Percentiles rank a stretch among this genome's conserved stretches.
These are phyloP conservation scores for Mycena kentingensis DNA, from an alignment of 768 basidiomycete species.

Conservation along the genomic window DNA sequence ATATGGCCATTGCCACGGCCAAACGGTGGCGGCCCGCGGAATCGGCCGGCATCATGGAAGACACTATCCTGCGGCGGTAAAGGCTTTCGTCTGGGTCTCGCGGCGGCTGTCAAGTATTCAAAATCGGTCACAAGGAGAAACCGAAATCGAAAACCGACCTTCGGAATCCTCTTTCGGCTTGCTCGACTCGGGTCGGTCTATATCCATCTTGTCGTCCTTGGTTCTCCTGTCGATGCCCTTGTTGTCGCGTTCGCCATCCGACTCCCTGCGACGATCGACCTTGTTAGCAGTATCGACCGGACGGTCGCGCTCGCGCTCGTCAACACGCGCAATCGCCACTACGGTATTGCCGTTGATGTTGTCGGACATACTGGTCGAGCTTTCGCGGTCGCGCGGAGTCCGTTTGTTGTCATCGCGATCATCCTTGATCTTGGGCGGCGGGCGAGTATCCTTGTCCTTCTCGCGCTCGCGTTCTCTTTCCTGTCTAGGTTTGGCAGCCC, in stretches of 20 bases:
- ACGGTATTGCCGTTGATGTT: neutral
- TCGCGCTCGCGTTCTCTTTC: neutral
- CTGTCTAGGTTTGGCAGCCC: neutral
- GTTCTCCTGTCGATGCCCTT: neutral
- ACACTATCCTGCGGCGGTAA: conserved; percentile 11
- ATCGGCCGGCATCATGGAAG: conserved; percentile 5
- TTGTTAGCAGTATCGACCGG: no score
- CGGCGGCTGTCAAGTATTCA: neutral
- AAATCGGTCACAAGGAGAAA: no score
- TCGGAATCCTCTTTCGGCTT: neutral
- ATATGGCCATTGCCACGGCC: neutral
- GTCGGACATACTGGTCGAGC: no score
- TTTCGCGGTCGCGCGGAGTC: no score
- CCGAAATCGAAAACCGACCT: neutral
- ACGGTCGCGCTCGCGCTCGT: no score
- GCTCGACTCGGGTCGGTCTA: neutral
- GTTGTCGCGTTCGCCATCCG: neutral
- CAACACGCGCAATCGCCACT: conserved; percentile 1
- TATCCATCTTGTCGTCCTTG: neutral
- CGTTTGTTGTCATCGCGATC: no score
- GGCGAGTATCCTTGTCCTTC: neutral
- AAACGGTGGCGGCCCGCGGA: neutral
- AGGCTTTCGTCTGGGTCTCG: conserved; percentile 16
- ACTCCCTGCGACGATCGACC: neutral
- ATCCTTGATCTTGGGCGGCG: no score